Conservation (phyloP, 2,329 filamentous ascomycete genomes). For the Didymella keratinophila region DNA sequence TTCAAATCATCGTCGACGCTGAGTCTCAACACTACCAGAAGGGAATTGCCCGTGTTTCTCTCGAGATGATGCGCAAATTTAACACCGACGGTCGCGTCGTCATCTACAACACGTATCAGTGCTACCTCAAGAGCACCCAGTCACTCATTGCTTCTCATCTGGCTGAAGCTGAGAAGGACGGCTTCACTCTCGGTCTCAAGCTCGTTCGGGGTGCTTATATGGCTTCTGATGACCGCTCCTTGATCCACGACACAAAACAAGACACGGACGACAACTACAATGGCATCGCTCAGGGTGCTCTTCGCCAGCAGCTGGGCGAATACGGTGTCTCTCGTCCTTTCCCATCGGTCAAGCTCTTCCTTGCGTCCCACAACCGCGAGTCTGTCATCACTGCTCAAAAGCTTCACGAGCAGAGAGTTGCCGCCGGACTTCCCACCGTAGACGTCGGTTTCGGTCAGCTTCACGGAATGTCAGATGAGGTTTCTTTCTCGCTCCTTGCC, state of each 20-base stretch:
- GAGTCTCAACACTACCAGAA: conserved; percentile 57
- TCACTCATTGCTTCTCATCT: conserved; percentile 56
- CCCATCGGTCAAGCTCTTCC: conserved; percentile 65
- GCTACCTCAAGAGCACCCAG: conserved; percentile 61
- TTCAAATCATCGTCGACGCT: conserved; percentile 58
- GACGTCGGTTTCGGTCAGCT: conserved; percentile 77
- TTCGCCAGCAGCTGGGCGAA: conserved; percentile 37
- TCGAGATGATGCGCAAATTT: conserved; percentile 60
- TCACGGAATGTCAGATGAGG: conserved; percentile 95
- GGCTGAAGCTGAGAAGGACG: conserved; percentile 54
- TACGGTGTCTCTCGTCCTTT: conserved; percentile 43
- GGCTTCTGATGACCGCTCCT: conserved; percentile 56
- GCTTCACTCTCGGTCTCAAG: conserved; percentile 64
- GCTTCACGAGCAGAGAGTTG: conserved; percentile 52
- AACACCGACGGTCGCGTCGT: conserved; percentile 58
- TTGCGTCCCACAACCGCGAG: conserved; percentile 83
- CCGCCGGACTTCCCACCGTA: conserved; percentile 54
- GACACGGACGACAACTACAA: conserved; percentile 72
- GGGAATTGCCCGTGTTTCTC: conserved; percentile 65
- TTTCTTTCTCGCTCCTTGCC: conserved; percentile 63
- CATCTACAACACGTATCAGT: conserved; percentile 73
- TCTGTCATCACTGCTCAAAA: conserved; percentile 67
- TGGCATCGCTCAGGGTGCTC: conserved; percentile 64
- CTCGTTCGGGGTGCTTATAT: conserved; percentile 67
- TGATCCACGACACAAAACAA: conserved; percentile 64